phyloP scores from a whole-genome alignment of 208 protist genomes.

The Acanthamoeba lenticulata region DNA sequence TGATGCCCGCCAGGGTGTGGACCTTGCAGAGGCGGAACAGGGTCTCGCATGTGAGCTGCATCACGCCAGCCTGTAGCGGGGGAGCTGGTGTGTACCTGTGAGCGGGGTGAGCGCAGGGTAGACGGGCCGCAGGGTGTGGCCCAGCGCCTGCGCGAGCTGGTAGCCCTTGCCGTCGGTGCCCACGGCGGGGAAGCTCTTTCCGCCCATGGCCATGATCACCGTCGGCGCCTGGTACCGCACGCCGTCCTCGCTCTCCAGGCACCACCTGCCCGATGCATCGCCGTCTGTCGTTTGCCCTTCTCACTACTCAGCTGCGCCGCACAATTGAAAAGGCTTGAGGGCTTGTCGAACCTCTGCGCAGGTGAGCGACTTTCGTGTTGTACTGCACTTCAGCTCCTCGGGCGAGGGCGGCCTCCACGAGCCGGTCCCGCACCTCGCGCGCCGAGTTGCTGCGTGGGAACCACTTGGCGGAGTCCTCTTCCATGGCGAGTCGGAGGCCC shows the following conservation, averaged over 20 bases:
- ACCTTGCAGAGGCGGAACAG: background rate
- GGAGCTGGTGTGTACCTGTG: background rate
- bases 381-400: background rate
- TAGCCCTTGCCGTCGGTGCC: constrained; percentile 67
- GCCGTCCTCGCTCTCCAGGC: background rate
- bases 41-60: background rate
- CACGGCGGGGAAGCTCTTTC: constrained; percentile 68
- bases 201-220: constrained; percentile 50
- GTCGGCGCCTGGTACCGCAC: background rate
- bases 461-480: constrained; percentile 66
- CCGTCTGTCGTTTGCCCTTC: too few species aligned
- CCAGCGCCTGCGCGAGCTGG: constrained; percentile 41
- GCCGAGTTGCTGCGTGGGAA: constrained; percentile 69
- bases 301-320: too few species aligned
- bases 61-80: too few species aligned
- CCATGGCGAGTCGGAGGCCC: constrained; percentile 48
- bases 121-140: constrained; percentile 12
- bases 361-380: background rate
- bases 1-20: background rate
- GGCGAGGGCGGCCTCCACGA: background rate
- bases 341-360: constrained; percentile 14
- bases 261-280: background rate
- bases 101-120: constrained; percentile 70
- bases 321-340: too few species aligned
- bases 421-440: constrained; percentile 58